A percentile compares a stretch with the other conserved stretches of the same genome.
phyloP scores from a whole-genome alignment of 2,329 filamentous ascomycete species.

The Penicillium griseofulvum region DNA sequence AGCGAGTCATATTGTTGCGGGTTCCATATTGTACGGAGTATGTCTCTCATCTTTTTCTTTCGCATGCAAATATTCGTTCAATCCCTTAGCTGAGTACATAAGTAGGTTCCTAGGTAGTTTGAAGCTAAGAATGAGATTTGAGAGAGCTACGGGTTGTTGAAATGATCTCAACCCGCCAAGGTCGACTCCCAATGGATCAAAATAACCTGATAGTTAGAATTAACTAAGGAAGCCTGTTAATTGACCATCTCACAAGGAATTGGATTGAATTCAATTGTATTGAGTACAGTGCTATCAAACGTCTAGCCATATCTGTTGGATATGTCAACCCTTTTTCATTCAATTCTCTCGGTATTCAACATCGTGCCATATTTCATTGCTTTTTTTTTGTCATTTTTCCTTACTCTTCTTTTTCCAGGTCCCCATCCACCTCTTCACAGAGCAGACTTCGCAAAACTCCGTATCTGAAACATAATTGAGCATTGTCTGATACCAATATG shows the following conservation, averaged over 20 bases:
- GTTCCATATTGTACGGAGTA: conserved; percentile 14
- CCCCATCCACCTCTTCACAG: neutral
- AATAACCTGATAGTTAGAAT: neutral
- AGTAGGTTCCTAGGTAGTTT: neutral
- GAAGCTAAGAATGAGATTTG: neutral
- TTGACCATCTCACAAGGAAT: neutral
- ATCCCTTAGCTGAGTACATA: neutral
- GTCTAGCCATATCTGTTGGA: neutral
- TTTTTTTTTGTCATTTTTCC: no score
- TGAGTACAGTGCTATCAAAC: neutral
- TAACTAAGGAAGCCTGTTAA: neutral
- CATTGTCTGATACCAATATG: neutral
- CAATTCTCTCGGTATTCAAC: no score
- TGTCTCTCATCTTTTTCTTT: neutral
- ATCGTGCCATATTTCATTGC: neutral
- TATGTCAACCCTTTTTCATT: neutral
- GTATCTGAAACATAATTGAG: neutral
- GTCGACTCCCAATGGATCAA: neutral
- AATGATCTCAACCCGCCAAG: neutral
- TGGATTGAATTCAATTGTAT: neutral
- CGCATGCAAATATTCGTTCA: conserved; percentile 4
- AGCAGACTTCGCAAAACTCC: neutral
- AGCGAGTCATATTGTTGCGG: conserved; percentile 13
- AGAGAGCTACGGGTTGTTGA: neutral
- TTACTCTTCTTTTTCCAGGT: neutral